Conservation (phyloP, 768 basidiomycete genomes). For the Boletus insuetus region DNA sequence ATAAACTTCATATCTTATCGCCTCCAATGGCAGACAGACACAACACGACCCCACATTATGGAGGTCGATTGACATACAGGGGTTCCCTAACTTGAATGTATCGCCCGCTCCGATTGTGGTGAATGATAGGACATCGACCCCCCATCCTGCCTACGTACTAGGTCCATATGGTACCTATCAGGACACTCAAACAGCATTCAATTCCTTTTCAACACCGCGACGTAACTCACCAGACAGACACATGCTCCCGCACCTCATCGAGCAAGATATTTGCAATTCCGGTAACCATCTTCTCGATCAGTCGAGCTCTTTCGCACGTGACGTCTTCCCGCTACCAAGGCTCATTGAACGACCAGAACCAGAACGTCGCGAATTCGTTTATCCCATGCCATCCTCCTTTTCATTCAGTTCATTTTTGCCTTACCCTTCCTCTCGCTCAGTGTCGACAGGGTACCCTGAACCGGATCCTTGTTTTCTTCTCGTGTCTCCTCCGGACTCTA, state of each 20-base stretch:
- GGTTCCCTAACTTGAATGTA: neutral
- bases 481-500: neutral
- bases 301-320: neutral
- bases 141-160: neutral
- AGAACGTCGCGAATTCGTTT: neutral
- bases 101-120: too few relatives aligned
- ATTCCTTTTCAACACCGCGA: neutral
- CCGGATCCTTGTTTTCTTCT: too few relatives aligned
- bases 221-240: neutral
- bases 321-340: neutral
- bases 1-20: neutral
- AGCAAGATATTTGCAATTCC: neutral
- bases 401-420: neutral
- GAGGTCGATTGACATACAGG: neutral
- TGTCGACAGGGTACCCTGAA: neutral
- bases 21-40: neutral
- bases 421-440: neutral
- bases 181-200: neutral
- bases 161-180: too few relatives aligned
- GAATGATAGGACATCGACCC: neutral
- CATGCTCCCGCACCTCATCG: too few relatives aligned
- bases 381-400: too few relatives aligned
- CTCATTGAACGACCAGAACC: neutral
- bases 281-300: neutral
- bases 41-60: neutral